Evolutionary conservation across 2,329 filamentous ascomycete genomes (phyloP).

Genomic region (Botrytis paeoniae): DNA sequence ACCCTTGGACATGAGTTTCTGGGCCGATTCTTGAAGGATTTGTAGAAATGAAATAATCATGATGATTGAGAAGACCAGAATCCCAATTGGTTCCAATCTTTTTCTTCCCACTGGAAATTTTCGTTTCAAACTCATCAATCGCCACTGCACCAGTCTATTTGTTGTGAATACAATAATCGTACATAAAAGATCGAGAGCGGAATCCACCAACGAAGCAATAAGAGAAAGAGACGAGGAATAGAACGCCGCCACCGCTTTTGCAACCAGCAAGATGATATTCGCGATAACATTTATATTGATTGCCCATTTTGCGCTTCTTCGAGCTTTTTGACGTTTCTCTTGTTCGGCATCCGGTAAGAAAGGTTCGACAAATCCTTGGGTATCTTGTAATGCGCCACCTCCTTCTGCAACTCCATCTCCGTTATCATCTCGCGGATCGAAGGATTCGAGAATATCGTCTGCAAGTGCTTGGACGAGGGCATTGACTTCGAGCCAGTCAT

Average conservation of each 20-base stretch:
- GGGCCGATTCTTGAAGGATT: conserved; percentile 55
- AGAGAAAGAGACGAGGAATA: conserved; percentile 56
- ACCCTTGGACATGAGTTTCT: conserved; percentile 48
- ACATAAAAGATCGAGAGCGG: conserved; percentile 57
- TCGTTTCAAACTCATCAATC: conserved; percentile 46
- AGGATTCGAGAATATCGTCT: conserved; percentile 58
- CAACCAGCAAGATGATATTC: conserved; percentile 53
- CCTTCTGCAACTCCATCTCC: conserved; percentile 54
- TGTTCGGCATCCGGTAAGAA: conserved; percentile 55
- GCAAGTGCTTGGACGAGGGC: conserved; percentile 53
- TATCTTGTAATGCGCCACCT: conserved; percentile 48
- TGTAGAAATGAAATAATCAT: conserved; percentile 62
- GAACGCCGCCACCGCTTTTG: conserved; percentile 51
- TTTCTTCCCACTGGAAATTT: conserved; percentile 54
- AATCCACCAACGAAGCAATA: conserved; percentile 58
- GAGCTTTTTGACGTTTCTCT: conserved; percentile 45
- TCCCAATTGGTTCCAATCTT: conserved; percentile 56
- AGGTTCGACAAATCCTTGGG: conserved; percentile 49
- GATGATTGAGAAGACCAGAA: conserved; percentile 58
- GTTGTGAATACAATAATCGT: conserved; percentile 58
- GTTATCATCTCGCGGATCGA: conserved; percentile 54
- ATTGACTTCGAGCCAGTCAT: conserved; percentile 59
- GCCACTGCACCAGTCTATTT: conserved; percentile 56
- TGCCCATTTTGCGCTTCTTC: conserved; percentile 52
- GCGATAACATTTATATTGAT: conserved; percentile 59